Evolutionary conservation across 2,329 filamentous ascomycete genomes (phyloP).

Genomic region (Clonostachys rosea): DNA sequence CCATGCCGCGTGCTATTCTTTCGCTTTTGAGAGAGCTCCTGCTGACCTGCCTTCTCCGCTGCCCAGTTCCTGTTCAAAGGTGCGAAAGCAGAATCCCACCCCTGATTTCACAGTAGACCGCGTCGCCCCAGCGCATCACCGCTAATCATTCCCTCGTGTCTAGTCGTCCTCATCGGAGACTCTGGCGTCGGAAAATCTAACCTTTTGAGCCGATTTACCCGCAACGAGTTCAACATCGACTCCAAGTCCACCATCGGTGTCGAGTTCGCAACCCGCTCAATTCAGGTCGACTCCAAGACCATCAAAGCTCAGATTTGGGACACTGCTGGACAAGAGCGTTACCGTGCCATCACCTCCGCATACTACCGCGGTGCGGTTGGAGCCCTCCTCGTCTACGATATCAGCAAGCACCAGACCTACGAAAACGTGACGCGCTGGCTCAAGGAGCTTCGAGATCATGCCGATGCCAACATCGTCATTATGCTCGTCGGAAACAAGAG

Average conservation of each 20-base stretch:
- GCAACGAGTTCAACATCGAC: constrained; percentile 99
- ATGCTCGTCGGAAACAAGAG: constrained; percentile 99
- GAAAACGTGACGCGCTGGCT: constrained; percentile 99
- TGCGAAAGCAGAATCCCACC: constrained; percentile 33
- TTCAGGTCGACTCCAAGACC: constrained; percentile 98
- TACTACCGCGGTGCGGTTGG: constrained; percentile 98
- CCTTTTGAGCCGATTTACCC: constrained; percentile 97
- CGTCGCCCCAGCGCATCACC: no score
- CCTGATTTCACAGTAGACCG: constrained; percentile 2
- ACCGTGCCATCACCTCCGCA: constrained; percentile 97
- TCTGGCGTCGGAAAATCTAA: constrained; percentile 99
- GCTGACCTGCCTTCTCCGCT: constrained; percentile 13
- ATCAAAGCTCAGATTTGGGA: constrained; percentile 99
- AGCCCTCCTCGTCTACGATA: constrained; percentile 97
- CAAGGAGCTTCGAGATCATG: constrained; percentile 97
- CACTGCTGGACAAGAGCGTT: constrained; percentile 97
- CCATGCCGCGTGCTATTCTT: not conserved
- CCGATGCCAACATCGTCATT: constrained; percentile 98
- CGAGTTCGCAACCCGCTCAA: constrained; percentile 97
- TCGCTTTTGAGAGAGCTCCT: no score
- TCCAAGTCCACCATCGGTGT: constrained; percentile 99
- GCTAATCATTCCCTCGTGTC: no score
- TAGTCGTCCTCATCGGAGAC: constrained; percentile 98
- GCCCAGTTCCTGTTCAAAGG: constrained; percentile 97
- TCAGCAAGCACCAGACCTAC: constrained; percentile 99